phyloP scores from a whole-genome alignment of 371 early-diverging fungal species.

The Furculomyces boomerangus region DNA sequence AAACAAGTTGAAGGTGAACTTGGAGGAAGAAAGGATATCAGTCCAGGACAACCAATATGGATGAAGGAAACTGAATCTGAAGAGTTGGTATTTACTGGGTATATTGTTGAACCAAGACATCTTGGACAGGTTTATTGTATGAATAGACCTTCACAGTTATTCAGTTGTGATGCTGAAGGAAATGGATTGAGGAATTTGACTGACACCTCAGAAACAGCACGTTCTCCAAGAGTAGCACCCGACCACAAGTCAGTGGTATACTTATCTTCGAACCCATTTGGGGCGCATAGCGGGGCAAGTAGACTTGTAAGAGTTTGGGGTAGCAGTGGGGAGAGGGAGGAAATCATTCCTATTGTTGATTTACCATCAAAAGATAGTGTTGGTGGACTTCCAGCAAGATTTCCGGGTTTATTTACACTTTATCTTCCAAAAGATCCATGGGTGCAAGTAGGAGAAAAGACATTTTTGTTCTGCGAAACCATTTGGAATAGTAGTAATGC shows the following conservation, averaged over 20 bases:
- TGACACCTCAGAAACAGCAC: constrained; percentile 16
- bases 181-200: constrained; percentile 11
- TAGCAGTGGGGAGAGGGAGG: background rate
- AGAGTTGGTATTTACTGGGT: constrained; percentile 31
- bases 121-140: constrained; percentile 32
- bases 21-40: background rate
- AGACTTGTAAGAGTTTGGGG: constrained; percentile 17
- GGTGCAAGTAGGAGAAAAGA: constrained; percentile 13
- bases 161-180: constrained; percentile 23
- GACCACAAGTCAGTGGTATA: constrained; percentile 26
- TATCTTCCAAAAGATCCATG: constrained; percentile 27
- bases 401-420: constrained; percentile 35
- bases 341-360: constrained; percentile 15
- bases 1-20: constrained; percentile 13
- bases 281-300: constrained; percentile 34
- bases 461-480: constrained; percentile 5
- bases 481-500: constrained; percentile 25
- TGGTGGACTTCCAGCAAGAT: constrained; percentile 15
- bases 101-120: constrained; percentile 24
- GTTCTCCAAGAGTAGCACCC: constrained; percentile 32
- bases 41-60: constrained; percentile 4
- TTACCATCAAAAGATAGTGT: constrained; percentile 2
- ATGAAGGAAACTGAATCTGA: constrained; percentile 5
- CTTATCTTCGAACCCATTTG: constrained; percentile 29
- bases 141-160: constrained; percentile 27